Conservation (phyloP, 2,329 filamentous ascomycete genomes). For the Blastomyces parvus region DNA sequence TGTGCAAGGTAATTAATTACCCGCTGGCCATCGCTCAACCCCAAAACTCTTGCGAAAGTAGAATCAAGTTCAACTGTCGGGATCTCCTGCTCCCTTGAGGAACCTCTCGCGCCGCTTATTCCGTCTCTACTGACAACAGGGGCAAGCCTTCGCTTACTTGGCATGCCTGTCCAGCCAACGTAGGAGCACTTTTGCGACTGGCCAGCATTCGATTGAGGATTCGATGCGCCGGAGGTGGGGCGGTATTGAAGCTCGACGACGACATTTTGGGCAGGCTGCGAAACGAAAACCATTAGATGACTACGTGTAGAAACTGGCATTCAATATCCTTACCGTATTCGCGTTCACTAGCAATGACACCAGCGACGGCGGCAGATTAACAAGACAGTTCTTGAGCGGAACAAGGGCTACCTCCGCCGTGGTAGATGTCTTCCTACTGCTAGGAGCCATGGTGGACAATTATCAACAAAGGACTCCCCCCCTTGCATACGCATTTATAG, state of each 20-base stretch:
- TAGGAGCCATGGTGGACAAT: conserved; percentile 30
- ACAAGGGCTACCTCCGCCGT: conserved; percentile 76
- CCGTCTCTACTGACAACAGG: conserved; percentile 67
- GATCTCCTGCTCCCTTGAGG: conserved; percentile 63
- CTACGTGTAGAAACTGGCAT: background rate
- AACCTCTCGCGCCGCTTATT: conserved; percentile 50
- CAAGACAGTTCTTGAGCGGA: conserved; percentile 85
- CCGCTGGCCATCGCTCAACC: conserved; percentile 72
- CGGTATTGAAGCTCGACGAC: conserved; percentile 82
- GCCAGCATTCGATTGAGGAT: conserved; percentile 38
- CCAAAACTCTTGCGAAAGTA: conserved; percentile 67
- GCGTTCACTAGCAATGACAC: conserved; percentile 78
- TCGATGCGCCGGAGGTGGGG: conserved; percentile 44
- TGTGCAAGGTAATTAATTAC: conserved; percentile 41
- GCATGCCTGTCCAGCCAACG: conserved; percentile 96
- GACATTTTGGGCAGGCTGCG: conserved; percentile 84
- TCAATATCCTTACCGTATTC: conserved; percentile 62
- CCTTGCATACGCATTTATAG: conserved; percentile 8
- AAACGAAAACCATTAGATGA: background rate
- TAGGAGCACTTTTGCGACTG: conserved; percentile 61
- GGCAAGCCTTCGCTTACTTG: conserved; percentile 72
- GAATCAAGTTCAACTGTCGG: conserved; percentile 77
- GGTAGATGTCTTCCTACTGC: conserved; percentile 45
- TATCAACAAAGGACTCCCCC: conserved; percentile 11
- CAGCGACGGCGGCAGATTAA: conserved; percentile 79